These are phyloP conservation scores for Mortierella hygrophila DNA, from an alignment of 192 early-diverging fungal genomes.

Conservation along the genomic window DNA sequence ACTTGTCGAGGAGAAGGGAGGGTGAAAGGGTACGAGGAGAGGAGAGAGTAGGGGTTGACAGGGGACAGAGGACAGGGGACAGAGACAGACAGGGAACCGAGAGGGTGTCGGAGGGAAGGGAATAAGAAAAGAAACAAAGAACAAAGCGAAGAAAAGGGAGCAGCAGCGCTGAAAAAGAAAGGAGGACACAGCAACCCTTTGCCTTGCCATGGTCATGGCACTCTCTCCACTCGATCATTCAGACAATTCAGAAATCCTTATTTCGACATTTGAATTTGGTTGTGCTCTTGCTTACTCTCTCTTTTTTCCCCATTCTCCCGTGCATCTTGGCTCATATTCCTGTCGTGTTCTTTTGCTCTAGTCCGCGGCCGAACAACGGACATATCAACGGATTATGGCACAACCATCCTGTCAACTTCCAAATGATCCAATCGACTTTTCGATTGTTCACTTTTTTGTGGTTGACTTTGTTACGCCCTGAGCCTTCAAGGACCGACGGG, in stretches of 20 bases:
- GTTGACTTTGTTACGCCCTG: not conserved
- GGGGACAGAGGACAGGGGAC: not conserved
- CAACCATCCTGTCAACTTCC: not conserved
- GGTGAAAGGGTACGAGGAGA: not conserved
- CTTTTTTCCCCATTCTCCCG: not conserved
- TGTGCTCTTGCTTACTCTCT: not conserved
- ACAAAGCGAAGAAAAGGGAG: not conserved
- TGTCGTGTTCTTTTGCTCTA: not conserved
- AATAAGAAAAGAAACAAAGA: not conserved
- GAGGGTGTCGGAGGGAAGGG: not conserved
- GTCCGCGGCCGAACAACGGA: not conserved
- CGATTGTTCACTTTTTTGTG: not conserved
- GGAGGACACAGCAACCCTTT: not conserved
- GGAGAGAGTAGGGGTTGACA: not conserved
- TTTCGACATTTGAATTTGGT: not conserved
- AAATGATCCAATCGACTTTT: constrained; percentile 2
- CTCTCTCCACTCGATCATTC: not conserved
- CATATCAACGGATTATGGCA: not conserved
- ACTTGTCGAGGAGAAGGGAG: not conserved
- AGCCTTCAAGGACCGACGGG: not conserved
- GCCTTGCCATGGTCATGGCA: not conserved
- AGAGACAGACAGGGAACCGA: not conserved
- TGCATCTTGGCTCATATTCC: not conserved
- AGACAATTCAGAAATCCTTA: not conserved
- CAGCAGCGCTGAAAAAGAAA: not conserved